A percentile compares a stretch with the other conserved stretches of the same genome.
phyloP scores from a whole-genome alignment of 2,329 filamentous ascomycete species.

The Aphanoascus verrucosus region DNA sequence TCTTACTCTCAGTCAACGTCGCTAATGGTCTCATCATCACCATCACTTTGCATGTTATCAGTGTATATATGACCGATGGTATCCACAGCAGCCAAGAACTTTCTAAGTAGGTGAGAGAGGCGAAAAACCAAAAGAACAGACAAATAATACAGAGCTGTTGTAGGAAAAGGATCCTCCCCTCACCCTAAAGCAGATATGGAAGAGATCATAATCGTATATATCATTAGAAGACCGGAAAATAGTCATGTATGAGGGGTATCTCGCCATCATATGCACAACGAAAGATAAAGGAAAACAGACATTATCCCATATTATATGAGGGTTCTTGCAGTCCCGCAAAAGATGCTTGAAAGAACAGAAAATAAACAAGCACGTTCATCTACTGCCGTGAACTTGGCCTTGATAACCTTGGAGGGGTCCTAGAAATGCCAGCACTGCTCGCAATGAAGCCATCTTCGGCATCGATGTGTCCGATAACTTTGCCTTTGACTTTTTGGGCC shows the following conservation, averaged over 20 bases:
- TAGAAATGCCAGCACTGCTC: neutral
- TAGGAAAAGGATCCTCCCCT: too few species aligned
- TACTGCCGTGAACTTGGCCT: neutral
- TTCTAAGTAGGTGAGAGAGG: too few species aligned
- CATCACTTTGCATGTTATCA: too few species aligned
- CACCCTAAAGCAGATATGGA: too few species aligned
- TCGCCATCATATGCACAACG: neutral
- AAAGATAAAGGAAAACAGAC: neutral
- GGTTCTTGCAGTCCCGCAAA: neutral
- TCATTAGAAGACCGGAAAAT: neutral
- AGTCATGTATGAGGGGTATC: slow-evolving; percentile 2
- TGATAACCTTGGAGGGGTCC: neutral
- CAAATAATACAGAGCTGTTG: too few species aligned
- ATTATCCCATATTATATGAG: neutral
- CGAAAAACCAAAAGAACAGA: too few species aligned
- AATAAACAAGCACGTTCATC: neutral
- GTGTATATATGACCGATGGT: too few species aligned
- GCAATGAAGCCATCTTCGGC: slow-evolving; percentile 6
- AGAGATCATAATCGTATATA: neutral
- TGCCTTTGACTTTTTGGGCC: slow-evolving; percentile 14
- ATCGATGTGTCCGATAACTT: slow-evolving; percentile 13
- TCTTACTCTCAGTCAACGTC: too few species aligned
- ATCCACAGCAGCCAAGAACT: too few species aligned
- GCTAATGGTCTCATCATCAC: too few species aligned
- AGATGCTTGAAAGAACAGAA: neutral